phyloP scores from a whole-genome alignment of 495 filamentous ascomycete genomes.

The Xylaria cubensis region DNA sequence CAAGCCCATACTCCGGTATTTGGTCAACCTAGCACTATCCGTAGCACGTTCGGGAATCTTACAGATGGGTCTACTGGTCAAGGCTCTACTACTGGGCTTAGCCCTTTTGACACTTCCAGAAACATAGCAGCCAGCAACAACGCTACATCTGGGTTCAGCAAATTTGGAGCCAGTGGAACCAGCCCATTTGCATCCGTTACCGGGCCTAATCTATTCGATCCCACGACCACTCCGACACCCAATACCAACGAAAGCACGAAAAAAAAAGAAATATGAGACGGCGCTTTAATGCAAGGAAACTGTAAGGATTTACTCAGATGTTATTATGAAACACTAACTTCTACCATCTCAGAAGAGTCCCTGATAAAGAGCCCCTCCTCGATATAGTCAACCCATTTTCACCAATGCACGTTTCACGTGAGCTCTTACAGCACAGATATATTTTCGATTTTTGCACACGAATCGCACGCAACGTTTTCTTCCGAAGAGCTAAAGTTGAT shows the following conservation, averaged over 20 bases:
- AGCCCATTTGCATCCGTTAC: background rate
- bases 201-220: background rate
- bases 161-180: background rate
- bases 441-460: background rate
- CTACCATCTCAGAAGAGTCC: background rate
- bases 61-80: background rate
- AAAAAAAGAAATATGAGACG: background rate
- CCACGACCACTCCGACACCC: background rate
- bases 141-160: background rate
- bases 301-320: background rate
- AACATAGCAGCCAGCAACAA: background rate
- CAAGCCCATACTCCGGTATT: background rate
- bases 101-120: background rate
- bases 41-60: background rate
- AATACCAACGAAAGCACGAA: background rate
- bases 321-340: background rate
- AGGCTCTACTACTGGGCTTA: background rate
- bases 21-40: background rate
- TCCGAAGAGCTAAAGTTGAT: background rate
- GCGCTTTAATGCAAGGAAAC: background rate
- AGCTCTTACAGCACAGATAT: background rate
- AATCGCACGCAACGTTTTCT: background rate
- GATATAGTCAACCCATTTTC: too few relatives aligned
- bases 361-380: background rate
- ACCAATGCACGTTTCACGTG: background rate